These are phyloP conservation scores for Ceratocystis diversiconidia DNA, from an alignment of 2,329 filamentous ascomycete genomes.

Conservation along the genomic window DNA sequence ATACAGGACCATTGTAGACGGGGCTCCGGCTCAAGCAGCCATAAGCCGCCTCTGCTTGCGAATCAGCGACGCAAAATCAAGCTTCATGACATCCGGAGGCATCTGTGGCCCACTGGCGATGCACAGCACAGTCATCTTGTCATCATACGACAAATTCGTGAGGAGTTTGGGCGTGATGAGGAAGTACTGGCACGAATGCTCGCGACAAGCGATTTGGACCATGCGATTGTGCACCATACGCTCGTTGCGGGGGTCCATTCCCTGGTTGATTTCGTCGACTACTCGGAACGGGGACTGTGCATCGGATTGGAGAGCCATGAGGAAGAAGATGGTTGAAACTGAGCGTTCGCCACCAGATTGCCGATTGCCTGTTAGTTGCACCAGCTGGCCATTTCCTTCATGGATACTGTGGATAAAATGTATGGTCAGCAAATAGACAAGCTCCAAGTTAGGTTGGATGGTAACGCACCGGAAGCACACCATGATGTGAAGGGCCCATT, in stretches of 20 bases:
- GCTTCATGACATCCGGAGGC: conserved; percentile 37
- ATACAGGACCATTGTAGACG: background rate
- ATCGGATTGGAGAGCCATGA: conserved; percentile 92
- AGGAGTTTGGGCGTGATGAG: conserved; percentile 94
- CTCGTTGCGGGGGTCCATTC: conserved; percentile 97
- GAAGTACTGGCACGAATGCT: conserved; percentile 77
- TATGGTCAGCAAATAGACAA: background rate
- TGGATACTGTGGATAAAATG: conserved; percentile 12
- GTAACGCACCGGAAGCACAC: conserved; percentile 74
- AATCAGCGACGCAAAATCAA: conserved; percentile 37
- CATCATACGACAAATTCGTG: conserved; percentile 69
- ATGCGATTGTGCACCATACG: conserved; percentile 96
- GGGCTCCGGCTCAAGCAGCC: conserved; percentile 21
- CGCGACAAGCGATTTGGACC: conserved; percentile 89
- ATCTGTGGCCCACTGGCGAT: conserved; percentile 79
- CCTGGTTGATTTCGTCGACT: conserved; percentile 98
- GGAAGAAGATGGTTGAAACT: conserved; percentile 95
- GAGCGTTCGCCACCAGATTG: conserved; percentile 94
- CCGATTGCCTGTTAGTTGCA: conserved; percentile 64
- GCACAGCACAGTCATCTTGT: conserved; percentile 82
- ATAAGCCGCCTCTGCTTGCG: conserved; percentile 30
- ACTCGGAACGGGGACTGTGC: conserved; percentile 93
- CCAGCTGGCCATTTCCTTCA: conserved; percentile 17
- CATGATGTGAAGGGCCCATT: conserved; percentile 85
- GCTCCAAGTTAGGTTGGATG: conserved; percentile 7